These are phyloP conservation scores for Cladosporium phlei DNA, from an alignment of 2,329 filamentous ascomycete species.

Conservation along the genomic window DNA sequence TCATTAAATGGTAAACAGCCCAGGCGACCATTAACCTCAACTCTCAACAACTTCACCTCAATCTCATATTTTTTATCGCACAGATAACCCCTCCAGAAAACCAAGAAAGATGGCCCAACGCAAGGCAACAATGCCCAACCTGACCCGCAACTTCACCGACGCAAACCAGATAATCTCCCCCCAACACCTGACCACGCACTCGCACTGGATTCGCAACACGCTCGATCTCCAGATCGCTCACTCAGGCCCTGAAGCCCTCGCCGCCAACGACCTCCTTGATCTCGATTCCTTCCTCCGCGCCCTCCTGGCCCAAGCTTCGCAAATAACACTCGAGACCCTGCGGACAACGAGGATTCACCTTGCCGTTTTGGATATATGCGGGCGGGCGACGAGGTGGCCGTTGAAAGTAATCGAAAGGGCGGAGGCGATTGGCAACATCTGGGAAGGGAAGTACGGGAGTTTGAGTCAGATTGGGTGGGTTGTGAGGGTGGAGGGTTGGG, in stretches of 20 bases:
- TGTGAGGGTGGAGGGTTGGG: conserved; percentile 39
- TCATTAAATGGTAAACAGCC: no score
- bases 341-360: conserved; percentile 44
- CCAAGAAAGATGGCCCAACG: not conserved
- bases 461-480: conserved; percentile 30
- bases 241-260: conserved; percentile 40
- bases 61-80: no score
- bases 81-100: not conserved
- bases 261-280: conserved; percentile 35
- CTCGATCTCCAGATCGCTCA: conserved; percentile 44
- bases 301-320: conserved; percentile 18
- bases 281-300: conserved; percentile 15
- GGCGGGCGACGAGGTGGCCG: conserved; percentile 46
- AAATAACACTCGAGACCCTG: conserved; percentile 33
- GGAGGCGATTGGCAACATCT: conserved; percentile 38
- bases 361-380: conserved; percentile 40
- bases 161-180: not conserved
- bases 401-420: conserved; percentile 40
- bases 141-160: conserved; percentile 7
- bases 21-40: no score
- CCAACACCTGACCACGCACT: not conserved
- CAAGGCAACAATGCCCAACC: not conserved
- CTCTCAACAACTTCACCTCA: no score
- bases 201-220: conserved; percentile 44
- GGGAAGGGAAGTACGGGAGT: conserved; percentile 26